Conservation (phyloP, 345 rosid genomes). For the Gossypium australe region DNA sequence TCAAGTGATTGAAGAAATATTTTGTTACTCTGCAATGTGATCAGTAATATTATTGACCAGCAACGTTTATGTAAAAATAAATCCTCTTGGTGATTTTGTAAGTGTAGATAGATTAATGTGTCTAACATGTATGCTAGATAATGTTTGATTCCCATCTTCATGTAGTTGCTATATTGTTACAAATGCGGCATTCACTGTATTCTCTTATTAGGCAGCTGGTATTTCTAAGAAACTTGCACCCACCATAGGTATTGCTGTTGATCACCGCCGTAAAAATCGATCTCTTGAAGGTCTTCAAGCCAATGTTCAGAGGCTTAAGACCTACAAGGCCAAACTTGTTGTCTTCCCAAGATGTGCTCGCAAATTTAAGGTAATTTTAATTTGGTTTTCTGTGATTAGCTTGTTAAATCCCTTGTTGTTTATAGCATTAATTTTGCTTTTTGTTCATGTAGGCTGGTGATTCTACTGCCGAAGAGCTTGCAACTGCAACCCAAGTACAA, state of each 20-base stretch:
- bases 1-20: neutral
- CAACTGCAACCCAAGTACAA: conserved; percentile 67
- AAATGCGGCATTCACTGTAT: neutral
- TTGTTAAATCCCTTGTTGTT: neutral
- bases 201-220: conserved; percentile 29
- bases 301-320: conserved; percentile 81
- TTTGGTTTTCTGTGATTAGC: neutral
- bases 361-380: conserved; percentile 51
- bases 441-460: conserved; percentile 68
- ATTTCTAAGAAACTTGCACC: conserved; percentile 79
- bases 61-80: too few relatives aligned
- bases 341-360: conserved; percentile 69
- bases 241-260: conserved; percentile 68
- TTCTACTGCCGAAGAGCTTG: conserved; percentile 70
- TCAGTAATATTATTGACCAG: neutral
- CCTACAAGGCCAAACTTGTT: conserved; percentile 76
- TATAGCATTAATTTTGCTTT: neutral
- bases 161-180: neutral
- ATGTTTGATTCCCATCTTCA: neutral
- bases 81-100: too few relatives aligned
- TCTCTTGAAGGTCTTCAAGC: conserved; percentile 70
- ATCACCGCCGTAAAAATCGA: conserved; percentile 69
- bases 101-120: too few relatives aligned
- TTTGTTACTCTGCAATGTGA: neutral
- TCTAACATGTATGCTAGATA: too few relatives aligned